Evolutionary conservation across 805 yeast species (phyloP).

Genomic region (Maudiozyma turicensis): DNA sequence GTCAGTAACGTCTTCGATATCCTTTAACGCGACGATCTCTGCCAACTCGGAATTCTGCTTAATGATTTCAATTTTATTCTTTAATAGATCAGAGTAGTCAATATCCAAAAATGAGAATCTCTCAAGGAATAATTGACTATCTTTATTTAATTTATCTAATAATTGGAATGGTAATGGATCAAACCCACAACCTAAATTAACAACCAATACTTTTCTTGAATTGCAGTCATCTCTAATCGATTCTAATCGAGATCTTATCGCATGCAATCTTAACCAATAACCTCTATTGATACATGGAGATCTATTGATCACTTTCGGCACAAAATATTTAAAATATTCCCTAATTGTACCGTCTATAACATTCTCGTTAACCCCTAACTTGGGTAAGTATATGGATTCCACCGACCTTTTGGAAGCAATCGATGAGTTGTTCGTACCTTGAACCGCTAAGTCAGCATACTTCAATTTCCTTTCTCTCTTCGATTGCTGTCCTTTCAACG

Average conservation of each 20-base stretch:
- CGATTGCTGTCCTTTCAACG: constrained; percentile 12
- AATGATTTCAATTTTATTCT: constrained; percentile 46
- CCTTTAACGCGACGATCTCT: constrained; percentile 34
- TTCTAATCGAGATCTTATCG: constrained; percentile 45
- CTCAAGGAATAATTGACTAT: constrained; percentile 24
- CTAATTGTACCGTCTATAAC: constrained; percentile 18
- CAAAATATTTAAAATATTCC: constrained; percentile 59
- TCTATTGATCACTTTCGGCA: constrained; percentile 45
- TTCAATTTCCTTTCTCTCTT: constrained; percentile 34
- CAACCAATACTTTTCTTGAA: constrained; percentile 32
- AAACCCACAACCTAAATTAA: constrained; percentile 76
- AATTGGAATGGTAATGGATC: constrained; percentile 51
- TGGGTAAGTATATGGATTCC: constrained; percentile 43
- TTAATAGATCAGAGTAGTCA: constrained; percentile 64
- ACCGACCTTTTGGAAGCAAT: constrained; percentile 78
- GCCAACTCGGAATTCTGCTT: constrained; percentile 36
- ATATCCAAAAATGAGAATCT: constrained; percentile 51
- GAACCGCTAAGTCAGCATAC: constrained; percentile 59
- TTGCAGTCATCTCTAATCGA: constrained; percentile 33
- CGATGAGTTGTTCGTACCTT: constrained; percentile 76
- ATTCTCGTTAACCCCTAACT: constrained; percentile 13
- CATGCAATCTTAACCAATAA: constrained; percentile 71
- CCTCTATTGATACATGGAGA: constrained; percentile 79
- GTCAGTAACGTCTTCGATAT: constrained; percentile 16
- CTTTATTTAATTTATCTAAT: constrained; percentile 27